phyloP scores from a whole-genome alignment of 352 stramenopile species.

The Globisporangium heterothallicum region DNA sequence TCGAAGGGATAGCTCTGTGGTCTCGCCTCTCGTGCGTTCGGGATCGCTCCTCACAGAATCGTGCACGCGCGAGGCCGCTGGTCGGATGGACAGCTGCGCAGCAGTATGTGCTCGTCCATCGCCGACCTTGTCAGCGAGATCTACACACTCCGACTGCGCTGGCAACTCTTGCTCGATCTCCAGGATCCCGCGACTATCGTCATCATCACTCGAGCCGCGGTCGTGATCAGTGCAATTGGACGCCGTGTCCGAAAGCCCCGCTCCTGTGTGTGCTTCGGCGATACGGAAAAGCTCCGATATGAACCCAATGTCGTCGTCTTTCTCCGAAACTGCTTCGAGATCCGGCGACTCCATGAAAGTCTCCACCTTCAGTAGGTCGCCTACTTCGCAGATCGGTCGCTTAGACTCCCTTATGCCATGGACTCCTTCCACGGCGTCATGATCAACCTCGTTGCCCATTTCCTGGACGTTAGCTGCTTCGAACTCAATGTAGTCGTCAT shows the following conservation, averaged over 20 bases:
- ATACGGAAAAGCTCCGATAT: not conserved
- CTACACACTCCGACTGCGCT: not conserved
- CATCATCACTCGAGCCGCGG: not conserved
- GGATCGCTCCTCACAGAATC: not conserved
- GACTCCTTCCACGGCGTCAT: no score
- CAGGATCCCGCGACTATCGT: not conserved
- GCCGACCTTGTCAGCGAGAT: not conserved
- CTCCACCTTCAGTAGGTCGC: no score
- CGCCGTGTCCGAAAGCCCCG: not conserved
- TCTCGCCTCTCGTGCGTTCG: not conserved
- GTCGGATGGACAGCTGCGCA: not conserved
- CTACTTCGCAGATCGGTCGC: no score
- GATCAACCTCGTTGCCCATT: no score
- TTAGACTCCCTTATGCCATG: no score
- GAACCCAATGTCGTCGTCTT: not conserved
- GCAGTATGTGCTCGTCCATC: not conserved
- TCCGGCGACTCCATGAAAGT: no score
- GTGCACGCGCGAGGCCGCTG: not conserved
- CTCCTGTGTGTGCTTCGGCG: not conserved
- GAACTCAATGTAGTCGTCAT: constrained; percentile 10
- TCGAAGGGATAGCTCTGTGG: no score
- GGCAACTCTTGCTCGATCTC: constrained; percentile 6
- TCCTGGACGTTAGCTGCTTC: not conserved
- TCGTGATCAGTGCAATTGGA: constrained; percentile 5
- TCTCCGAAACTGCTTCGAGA: not conserved